phyloP scores from a whole-genome alignment of 2,329 filamentous ascomycete genomes.

The Venturia aucupariae region DNA sequence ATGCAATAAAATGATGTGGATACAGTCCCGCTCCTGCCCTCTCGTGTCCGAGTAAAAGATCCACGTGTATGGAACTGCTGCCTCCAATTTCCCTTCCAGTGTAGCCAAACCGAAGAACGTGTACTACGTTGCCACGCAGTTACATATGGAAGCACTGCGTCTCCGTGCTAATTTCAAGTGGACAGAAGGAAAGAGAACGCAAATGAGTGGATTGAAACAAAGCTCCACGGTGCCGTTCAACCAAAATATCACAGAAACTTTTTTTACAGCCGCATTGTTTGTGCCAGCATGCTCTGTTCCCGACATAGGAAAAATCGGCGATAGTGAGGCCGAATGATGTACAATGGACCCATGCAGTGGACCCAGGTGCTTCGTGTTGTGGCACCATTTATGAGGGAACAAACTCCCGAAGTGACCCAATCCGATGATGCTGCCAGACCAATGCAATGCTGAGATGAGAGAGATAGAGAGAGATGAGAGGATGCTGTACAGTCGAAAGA shows the following conservation, averaged over 20 bases:
- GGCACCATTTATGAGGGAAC: not conserved
- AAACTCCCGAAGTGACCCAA: slow-evolving; percentile 1
- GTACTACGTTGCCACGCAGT: not conserved
- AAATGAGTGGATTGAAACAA: not conserved
- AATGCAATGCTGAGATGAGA: slow-evolving; percentile 2
- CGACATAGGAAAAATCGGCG: not conserved
- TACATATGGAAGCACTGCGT: not conserved
- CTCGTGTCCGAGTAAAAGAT: not conserved
- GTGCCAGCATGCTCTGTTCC: not conserved
- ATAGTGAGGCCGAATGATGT: not conserved
- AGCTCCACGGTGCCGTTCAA: not conserved
- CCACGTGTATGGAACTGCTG: not conserved
- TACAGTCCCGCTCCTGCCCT: not conserved
- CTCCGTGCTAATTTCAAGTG: not conserved
- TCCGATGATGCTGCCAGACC: slow-evolving; percentile 1
- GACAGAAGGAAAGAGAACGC: not conserved
- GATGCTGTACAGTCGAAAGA: not conserved
- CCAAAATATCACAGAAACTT: not conserved
- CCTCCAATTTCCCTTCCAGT: not conserved
- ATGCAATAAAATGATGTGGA: not conserved
- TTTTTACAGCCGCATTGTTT: not conserved
- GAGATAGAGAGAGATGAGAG: not conserved
- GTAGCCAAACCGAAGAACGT: not conserved
- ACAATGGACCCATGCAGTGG: slow-evolving; percentile 4
- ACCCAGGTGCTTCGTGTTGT: not conserved